Evolutionary conservation across 306 rosid species (phyloP), one percentile per base, ranked within the genome.

Genomic region (Crotalaria pallida): DNA sequence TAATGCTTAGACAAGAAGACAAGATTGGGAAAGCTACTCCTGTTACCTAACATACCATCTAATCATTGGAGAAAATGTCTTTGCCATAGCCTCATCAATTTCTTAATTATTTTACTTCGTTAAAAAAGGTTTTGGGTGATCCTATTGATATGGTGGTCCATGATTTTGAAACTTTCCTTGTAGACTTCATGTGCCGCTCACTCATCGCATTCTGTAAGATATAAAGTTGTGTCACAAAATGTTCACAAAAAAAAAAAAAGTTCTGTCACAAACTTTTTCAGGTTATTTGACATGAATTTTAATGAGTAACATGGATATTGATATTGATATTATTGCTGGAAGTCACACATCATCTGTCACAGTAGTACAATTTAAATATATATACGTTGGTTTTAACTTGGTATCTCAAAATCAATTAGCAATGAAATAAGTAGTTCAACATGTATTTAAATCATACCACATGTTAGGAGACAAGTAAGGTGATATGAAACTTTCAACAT

Each of bases 61-160:
- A 82, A 82, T 82, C 81, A 82, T 78, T 70, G 80, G 78, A 70
- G 76, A 70, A 77, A 75, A 59, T 65, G 81, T 71, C 62, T 76
- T 71, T 76, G 81, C 67, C 72, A 41, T 34, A 56, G 50, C 38
- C 66, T 53, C 60, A 59, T 59, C 67, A 18, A 1, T 78, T 77
- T 77, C 61, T 69, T 70, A 78, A 74, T 82, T 76, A 80, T 70
- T 72, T 71, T 66, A 71, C 66, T 72, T 72, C 72, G 68, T 69
- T 49, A 41, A 24, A 65, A 45, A 16, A 61, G 24, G 24, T 82
- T 74, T 59, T 72, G 81, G 85, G 79, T 69, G 81, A 81, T 81
- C 81, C 76, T 72, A 71, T 76, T 76, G 64, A 76, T 67, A 76
- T 67, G 85, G 77, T 34, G 62, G 80, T 71, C 83, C 80, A 77